Evolutionary conservation across 1,284 basidiomycete species (phyloP).

Genomic region (Takashimella koratensis): DNA sequence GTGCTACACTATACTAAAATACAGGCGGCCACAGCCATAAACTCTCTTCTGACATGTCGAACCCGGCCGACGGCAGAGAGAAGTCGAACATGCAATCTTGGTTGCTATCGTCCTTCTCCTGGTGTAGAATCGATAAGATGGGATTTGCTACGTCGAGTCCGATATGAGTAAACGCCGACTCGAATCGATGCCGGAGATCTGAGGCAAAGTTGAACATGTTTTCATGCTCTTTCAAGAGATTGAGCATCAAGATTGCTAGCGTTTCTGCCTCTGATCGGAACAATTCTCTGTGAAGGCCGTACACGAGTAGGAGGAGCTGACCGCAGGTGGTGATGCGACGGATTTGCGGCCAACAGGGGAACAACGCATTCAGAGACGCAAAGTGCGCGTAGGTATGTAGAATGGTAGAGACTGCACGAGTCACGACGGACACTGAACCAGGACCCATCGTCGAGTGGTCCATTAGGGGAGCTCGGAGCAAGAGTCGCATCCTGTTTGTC

Average conservation of each 20-base stretch:
- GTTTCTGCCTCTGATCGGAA: constrained; percentile 17
- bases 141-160: not conserved
- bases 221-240: constrained; percentile 12
- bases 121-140: not conserved
- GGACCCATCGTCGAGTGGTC: constrained; percentile 16
- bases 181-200: constrained; percentile 2
- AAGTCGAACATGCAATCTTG: not conserved
- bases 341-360: constrained; percentile 25
- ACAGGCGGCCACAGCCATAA: not conserved
- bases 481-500: constrained; percentile 21
- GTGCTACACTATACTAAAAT: no score
- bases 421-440: constrained; percentile 18
- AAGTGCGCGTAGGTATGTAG: constrained; percentile 22
- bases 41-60: not conserved
- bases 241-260: constrained; percentile 14
- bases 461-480: constrained; percentile 19
- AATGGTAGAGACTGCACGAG: constrained; percentile 20
- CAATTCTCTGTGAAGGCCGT: constrained; percentile 12
- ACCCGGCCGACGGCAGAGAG: not conserved
- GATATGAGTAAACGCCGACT: not conserved
- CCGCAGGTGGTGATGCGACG: constrained; percentile 23
- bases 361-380: constrained; percentile 12
- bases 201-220: constrained; percentile 14
- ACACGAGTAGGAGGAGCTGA: constrained; percentile 25
- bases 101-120: not conserved